A percentile compares a stretch with the other conserved stretches of the same genome.
Conservation (phyloP, 345 rosid species). For the Populus tremula region DNA sequence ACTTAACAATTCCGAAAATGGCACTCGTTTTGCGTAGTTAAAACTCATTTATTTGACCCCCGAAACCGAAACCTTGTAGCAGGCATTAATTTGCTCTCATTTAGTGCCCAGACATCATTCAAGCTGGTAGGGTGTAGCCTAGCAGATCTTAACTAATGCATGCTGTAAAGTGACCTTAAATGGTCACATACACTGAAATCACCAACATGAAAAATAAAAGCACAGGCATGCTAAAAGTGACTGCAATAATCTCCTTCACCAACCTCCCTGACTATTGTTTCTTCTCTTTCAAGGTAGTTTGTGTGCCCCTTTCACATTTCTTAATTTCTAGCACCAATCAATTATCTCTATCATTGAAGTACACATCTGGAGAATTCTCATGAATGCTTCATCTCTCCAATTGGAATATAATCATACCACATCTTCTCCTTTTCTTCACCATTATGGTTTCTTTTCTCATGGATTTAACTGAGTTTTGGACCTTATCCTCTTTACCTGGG, state of each 20-base stretch:
- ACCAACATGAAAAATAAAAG: background rate
- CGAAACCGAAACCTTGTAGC: background rate
- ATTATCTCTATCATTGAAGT: background rate
- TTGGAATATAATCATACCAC: background rate
- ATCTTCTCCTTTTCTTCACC: background rate
- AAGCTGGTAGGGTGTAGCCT: background rate
- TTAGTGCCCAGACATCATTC: background rate
- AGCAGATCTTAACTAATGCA: background rate
- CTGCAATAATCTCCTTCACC: conserved; percentile 1
- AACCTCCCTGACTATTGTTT: conserved; percentile 2
- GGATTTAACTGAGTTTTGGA: background rate
- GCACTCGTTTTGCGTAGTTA: background rate
- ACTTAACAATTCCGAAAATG: background rate
- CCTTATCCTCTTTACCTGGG: background rate
- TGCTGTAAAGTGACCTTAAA: background rate
- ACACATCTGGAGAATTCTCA: background rate
- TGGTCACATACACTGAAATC: background rate
- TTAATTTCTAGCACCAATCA: background rate
- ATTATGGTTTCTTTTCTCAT: background rate
- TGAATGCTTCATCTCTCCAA: conserved; percentile 4
- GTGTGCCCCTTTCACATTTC: background rate
- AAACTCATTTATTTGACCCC: background rate
- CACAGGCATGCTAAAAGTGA: background rate
- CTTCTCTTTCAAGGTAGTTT: conserved; percentile 4
- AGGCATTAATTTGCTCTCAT: background rate